A percentile compares a stretch with the other conserved stretches of the same genome.
phyloP scores from a whole-genome alignment of 2,329 filamentous ascomycete species.

The Alternaria brassicicola region DNA sequence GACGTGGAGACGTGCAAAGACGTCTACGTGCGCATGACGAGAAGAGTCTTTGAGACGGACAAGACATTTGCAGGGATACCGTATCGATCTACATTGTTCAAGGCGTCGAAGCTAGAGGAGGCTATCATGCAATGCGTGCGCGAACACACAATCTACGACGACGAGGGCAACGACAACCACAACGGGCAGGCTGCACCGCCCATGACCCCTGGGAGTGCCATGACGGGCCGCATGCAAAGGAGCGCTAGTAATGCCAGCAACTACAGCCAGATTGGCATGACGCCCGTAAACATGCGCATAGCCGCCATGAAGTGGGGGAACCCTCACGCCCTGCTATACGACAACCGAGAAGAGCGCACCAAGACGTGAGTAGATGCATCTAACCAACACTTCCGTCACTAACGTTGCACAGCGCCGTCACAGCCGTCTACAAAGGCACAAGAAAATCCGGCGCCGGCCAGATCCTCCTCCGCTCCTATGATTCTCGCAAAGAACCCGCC shows the following conservation, averaged over 20 bases:
- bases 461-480: conserved; percentile 86
- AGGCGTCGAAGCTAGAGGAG: conserved; percentile 92
- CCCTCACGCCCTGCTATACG: conserved; percentile 85
- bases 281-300: conserved; percentile 60
- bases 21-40: conserved; percentile 92
- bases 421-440: conserved; percentile 87
- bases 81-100: conserved; percentile 92
- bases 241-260: conserved; percentile 81
- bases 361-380: conserved; percentile 73
- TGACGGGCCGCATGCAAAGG: conserved; percentile 53
- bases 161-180: conserved; percentile 79
- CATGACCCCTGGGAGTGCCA: conserved; percentile 41
- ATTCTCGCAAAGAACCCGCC: conserved; percentile 87
- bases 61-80: conserved; percentile 97
- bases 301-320: conserved; percentile 71
- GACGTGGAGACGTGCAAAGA: conserved; percentile 98
- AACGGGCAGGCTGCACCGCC: conserved; percentile 51
- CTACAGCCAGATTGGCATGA: conserved; percentile 76
- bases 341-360: conserved; percentile 80
- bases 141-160: conserved; percentile 76
- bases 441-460: conserved; percentile 66
- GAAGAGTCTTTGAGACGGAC: conserved; percentile 94
- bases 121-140: conserved; percentile 88
- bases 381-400: conserved; percentile 4
- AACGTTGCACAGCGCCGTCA: conserved; percentile 71